Evolutionary conservation across 805 yeast species (phyloP).

Genomic region (Lipomyces sp.): DNA sequence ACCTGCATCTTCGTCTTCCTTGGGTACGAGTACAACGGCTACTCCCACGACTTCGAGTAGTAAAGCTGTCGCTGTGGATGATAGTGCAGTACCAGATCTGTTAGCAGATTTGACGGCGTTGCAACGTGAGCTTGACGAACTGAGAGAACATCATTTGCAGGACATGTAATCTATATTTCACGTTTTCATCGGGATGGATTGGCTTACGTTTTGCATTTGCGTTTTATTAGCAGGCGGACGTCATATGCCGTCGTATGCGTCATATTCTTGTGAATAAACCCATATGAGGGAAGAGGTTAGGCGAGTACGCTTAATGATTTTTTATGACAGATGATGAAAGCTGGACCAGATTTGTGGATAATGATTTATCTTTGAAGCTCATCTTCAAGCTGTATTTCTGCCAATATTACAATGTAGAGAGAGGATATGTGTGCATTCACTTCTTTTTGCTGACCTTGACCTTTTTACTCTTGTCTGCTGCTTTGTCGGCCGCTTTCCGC

Average conservation of each 20-base stretch:
- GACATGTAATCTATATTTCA: background rate
- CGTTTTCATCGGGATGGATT: background rate
- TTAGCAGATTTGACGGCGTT: slow-evolving; percentile 36
- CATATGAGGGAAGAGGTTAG: too few species aligned
- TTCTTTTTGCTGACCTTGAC: slow-evolving; percentile 28
- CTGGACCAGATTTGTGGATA: background rate
- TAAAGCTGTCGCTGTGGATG: slow-evolving; percentile 11
- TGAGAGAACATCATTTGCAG: slow-evolving; percentile 25
- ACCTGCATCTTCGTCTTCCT: slow-evolving; percentile 8
- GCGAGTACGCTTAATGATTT: too few species aligned
- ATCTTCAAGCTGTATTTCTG: background rate
- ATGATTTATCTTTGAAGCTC: background rate
- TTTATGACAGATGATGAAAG: background rate
- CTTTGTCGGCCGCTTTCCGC: slow-evolving; percentile 44
- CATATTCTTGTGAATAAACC: too few species aligned
- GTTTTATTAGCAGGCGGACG: background rate
- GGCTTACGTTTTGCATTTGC: background rate
- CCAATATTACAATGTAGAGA: background rate
- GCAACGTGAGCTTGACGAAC: slow-evolving; percentile 34
- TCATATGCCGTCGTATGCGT: too few species aligned
- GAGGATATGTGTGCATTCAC: background rate
- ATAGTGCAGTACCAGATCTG: slow-evolving; percentile 27
- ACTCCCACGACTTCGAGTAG: slow-evolving; percentile 2
- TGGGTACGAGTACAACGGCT: background rate
- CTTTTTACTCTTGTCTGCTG: slow-evolving; percentile 30